Conservation (phyloP, 805 yeast genomes). For the Lipomyces anomalus region DNA sequence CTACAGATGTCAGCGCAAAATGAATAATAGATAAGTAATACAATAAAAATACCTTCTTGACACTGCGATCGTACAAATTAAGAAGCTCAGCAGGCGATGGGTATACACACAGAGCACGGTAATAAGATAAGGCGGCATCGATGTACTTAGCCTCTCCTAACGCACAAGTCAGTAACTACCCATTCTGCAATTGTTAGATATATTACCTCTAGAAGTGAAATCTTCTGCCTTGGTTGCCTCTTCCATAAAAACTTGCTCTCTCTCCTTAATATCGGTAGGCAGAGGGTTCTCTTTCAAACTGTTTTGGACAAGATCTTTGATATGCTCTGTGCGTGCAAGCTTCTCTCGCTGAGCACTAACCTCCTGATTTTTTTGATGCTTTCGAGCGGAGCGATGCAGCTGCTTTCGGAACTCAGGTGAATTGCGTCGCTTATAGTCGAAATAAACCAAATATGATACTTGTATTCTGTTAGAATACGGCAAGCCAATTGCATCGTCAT, state of each 20-base stretch:
- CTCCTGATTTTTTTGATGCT: constrained; percentile 44
- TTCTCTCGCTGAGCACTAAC: constrained; percentile 52
- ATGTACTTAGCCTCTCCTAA: constrained; percentile 34
- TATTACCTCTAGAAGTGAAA: constrained; percentile 60
- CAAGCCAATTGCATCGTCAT: background rate
- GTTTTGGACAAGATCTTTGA: constrained; percentile 55
- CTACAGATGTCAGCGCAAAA: too few relatives aligned
- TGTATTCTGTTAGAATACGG: too few relatives aligned
- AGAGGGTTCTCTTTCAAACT: constrained; percentile 69
- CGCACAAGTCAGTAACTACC: too few relatives aligned
- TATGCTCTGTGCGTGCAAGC: constrained; percentile 34
- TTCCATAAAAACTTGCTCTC: constrained; percentile 73
- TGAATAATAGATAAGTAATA: too few relatives aligned
- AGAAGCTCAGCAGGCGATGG: constrained; percentile 93
- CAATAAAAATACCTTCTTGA: too few relatives aligned
- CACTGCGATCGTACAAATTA: constrained; percentile 81
- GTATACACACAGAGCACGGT: constrained; percentile 86
- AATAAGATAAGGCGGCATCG: constrained; percentile 84
- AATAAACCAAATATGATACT: constrained; percentile 67
- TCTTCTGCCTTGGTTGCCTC: constrained; percentile 85
- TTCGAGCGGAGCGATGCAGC: constrained; percentile 57
- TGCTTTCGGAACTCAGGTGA: constrained; percentile 74
- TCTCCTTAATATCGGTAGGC: constrained; percentile 61
- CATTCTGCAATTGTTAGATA: too few relatives aligned
- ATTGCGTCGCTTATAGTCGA: constrained; percentile 87